Evolutionary conservation across 1,139 yeast genomes (phyloP), one percentile per base, ranked within the genome.

Genomic region (Lodderomyces metapsilosis): DNA sequence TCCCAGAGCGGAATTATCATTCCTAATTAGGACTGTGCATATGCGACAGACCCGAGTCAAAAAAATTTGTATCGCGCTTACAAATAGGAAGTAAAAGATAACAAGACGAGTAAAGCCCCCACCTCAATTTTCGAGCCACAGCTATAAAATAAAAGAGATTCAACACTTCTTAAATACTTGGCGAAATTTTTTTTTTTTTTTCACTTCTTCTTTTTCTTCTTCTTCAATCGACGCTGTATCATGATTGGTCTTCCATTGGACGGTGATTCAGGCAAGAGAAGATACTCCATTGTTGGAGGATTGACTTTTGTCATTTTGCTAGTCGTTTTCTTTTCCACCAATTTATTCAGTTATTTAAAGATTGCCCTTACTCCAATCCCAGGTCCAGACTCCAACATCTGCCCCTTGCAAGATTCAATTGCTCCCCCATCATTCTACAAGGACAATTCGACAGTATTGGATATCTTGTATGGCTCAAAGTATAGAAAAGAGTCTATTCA

Each of bases 391-490:
- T 34, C 41, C 28, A 41, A 45, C 18, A 38, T 61, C 16, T 67
- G 73, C 50, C 72, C 71, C 3, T 38, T 66, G 18, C 50, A 52
- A 38, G 66, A 64, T 3, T 46, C 57, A 17, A 56, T 58, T 39
- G 62, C 59, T 2, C 76, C 76, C 1, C 46, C 50, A 12, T 54
- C 62, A 21, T 69, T 57, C 46, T 21, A 42, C 27, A 40, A 49
- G 7, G 72, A 70, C 50, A 69, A 68, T 44, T 52, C 68, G n/a
- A 64, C 71, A 5, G 74, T 59, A 1, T 44, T 64, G 15, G 47
- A 43, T 5, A 65, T 68, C 32, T 48, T 69, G 31, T 34, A 62
- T 34, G 74, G 68, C 49, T 58, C 57, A 30, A 40, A 50, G 1
- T 76, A 65, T 54, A 59, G 72, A 48, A 52, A 59, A 21, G 45